These are phyloP conservation scores for Tricholoma saponaceum DNA, from an alignment of 768 basidiomycete species.

Conservation along the genomic window DNA sequence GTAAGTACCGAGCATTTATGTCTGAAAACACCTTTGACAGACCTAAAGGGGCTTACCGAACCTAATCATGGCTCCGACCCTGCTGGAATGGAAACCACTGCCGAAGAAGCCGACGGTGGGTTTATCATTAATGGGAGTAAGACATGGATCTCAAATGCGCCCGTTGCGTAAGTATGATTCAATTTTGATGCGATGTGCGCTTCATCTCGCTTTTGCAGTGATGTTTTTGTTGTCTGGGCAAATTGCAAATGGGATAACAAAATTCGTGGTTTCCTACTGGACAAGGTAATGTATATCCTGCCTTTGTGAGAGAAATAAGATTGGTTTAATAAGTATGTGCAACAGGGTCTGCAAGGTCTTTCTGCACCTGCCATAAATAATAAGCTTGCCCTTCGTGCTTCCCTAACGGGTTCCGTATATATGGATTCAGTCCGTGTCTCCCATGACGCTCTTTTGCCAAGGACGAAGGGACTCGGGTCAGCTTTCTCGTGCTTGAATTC, in stretches of 20 bases:
- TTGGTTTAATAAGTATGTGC: not conserved
- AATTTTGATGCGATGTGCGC: not conserved
- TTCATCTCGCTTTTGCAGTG: constrained; percentile 40
- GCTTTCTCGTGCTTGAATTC: constrained; percentile 93
- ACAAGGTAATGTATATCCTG: constrained; percentile 57
- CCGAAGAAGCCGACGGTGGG: constrained; percentile 80
- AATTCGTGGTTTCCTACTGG: constrained; percentile 85
- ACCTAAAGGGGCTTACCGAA: constrained; percentile 81
- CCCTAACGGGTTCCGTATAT: constrained; percentile 82
- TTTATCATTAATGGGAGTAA: constrained; percentile 88
- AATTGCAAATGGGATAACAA: constrained; percentile 92
- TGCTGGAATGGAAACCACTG: constrained; percentile 94
- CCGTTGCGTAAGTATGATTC: constrained; percentile 64
- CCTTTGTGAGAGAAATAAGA: not conserved
- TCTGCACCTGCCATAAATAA: constrained; percentile 87
- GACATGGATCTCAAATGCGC: constrained; percentile 97
- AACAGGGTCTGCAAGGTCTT: constrained; percentile 76
- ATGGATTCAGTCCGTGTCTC: constrained; percentile 86
- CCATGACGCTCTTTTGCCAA: constrained; percentile 71
- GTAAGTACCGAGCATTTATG: constrained; percentile 42
- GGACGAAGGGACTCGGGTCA: constrained; percentile 71
- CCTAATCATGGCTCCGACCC: constrained; percentile 98
- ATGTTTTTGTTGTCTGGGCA: constrained; percentile 93
- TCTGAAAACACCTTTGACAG: constrained; percentile 1
- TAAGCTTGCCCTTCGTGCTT: constrained; percentile 87